These are phyloP conservation scores for Myxozyma monticola DNA, from an alignment of 805 yeast species.

Conservation along the genomic window DNA sequence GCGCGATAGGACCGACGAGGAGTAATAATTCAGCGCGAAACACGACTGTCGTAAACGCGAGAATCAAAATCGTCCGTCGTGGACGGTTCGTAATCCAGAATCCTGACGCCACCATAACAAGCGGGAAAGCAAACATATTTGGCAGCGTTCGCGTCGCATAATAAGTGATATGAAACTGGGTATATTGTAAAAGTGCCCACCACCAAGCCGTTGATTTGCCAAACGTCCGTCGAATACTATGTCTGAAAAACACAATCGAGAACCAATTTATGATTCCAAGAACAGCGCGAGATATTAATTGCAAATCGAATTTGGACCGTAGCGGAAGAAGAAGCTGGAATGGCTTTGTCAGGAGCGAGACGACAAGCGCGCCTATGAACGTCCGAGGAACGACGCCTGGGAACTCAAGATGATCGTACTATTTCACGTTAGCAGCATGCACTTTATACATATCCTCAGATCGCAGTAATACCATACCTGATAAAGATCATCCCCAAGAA, in stretches of 20 bases:
- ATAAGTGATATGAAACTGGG: slow-evolving; percentile 78
- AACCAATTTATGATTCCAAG: slow-evolving; percentile 64
- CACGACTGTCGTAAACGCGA: slow-evolving; percentile 63
- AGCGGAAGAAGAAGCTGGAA: slow-evolving; percentile 28
- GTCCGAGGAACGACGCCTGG: slow-evolving; percentile 92
- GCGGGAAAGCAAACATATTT: slow-evolving; percentile 75
- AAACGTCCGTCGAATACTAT: slow-evolving; percentile 38
- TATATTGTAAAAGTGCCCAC: slow-evolving; percentile 57
- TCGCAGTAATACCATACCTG: slow-evolving; percentile 5
- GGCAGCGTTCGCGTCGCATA: slow-evolving; percentile 86
- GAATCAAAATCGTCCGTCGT: slow-evolving; percentile 47
- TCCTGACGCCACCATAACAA: slow-evolving; percentile 36
- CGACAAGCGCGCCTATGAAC: slow-evolving; percentile 65
- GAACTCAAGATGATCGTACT: slow-evolving; percentile 73
- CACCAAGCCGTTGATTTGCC: slow-evolving; percentile 42
- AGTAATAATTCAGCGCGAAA: slow-evolving; percentile 73
- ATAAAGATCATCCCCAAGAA: slow-evolving; percentile 53
- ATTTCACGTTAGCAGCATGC: slow-evolving; percentile 25
- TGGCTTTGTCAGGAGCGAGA: slow-evolving; percentile 52
- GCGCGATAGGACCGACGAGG: slow-evolving; percentile 47
- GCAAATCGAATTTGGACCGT: slow-evolving; percentile 46
- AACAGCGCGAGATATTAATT: slow-evolving; percentile 50
- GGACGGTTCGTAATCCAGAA: slow-evolving; percentile 6
- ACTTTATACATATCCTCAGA: neutral
- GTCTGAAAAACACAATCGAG: slow-evolving; percentile 54